Evolutionary conservation across 768 basidiomycete genomes (phyloP).

Genomic region (Tylopilus subfusipes): DNA sequence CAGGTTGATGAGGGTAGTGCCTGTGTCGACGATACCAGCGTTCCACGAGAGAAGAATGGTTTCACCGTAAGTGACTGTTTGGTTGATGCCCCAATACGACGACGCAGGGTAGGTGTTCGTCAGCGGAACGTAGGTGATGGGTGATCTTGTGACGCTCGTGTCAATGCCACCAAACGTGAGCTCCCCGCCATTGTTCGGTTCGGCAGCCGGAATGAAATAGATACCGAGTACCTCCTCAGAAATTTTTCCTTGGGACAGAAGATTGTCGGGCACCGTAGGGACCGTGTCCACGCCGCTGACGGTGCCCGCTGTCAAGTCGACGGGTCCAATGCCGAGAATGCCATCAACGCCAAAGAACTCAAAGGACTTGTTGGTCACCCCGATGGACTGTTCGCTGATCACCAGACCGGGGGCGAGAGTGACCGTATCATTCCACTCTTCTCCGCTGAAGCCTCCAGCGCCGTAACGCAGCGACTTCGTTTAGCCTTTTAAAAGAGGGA

Average conservation of each 20-base stretch:
- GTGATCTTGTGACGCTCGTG: neutral
- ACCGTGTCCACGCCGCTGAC: conserved; percentile 7
- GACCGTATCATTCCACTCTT: conserved; percentile 11
- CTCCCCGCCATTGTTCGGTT: conserved; percentile 14
- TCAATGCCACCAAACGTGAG: conserved; percentile 30
- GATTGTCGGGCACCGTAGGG: conserved; percentile 37
- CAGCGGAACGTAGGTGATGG: conserved; percentile 21
- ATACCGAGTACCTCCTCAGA: conserved; percentile 28
- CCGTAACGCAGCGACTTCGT: conserved; percentile 1
- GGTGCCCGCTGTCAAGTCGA: conserved; percentile 21
- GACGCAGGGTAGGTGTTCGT: conserved; percentile 25
- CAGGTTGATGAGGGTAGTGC: conserved; percentile 25
- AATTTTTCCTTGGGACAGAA: conserved; percentile 27
- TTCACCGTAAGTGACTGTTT: conserved; percentile 31
- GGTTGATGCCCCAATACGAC: conserved; percentile 32
- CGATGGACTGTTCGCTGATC: neutral
- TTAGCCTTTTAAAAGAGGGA: too few species aligned
- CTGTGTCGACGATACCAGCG: conserved; percentile 35
- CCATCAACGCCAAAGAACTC: neutral
- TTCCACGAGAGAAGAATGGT: conserved; percentile 20
- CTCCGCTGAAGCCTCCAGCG: conserved; percentile 4
- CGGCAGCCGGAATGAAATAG: conserved; percentile 26
- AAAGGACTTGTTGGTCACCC: conserved; percentile 14
- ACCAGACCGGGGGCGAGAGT: neutral
- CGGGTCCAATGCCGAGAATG: neutral